Conservation (phyloP, 768 basidiomycete species). For the Termitomyces titanicus region DNA sequence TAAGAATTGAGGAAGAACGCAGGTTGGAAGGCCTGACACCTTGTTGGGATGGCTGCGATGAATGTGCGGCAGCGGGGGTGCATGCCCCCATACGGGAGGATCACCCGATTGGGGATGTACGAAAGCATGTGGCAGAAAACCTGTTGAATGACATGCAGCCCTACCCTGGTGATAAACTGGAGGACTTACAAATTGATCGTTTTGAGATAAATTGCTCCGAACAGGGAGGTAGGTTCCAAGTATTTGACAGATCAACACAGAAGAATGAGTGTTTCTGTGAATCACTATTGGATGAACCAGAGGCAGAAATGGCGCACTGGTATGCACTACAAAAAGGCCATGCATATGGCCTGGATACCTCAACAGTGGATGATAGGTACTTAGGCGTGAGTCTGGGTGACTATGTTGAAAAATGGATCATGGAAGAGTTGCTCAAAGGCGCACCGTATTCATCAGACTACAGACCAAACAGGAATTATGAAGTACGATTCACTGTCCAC, state of each 20-base stretch:
- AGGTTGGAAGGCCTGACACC: not conserved
- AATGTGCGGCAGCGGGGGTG: not conserved
- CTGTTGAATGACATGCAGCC: not conserved
- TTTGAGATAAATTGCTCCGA: not conserved
- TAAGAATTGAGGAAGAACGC: too few relatives aligned
- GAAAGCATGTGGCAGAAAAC: not conserved
- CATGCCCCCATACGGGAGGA: rapidly evolving
- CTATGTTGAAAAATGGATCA: not conserved
- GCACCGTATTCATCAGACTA: not conserved
- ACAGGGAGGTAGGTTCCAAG: too few relatives aligned
- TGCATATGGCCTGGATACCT: not conserved
- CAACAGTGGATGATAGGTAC: not conserved
- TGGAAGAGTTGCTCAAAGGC: not conserved
- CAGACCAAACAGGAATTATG: too few relatives aligned
- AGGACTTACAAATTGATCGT: not conserved
- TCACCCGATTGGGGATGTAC: not conserved
- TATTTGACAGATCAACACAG: not conserved
- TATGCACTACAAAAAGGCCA: not conserved
- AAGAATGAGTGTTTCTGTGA: not conserved
- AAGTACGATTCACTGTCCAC: too few relatives aligned
- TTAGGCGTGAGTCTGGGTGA: not conserved
- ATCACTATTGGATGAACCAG: not conserved
- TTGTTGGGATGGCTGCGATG: not conserved
- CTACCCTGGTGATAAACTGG: not conserved
- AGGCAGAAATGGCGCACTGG: not conserved